Conservation (phyloP, 192 early-diverging fungal genomes). For the Spizellomyces punctatus region DNA sequence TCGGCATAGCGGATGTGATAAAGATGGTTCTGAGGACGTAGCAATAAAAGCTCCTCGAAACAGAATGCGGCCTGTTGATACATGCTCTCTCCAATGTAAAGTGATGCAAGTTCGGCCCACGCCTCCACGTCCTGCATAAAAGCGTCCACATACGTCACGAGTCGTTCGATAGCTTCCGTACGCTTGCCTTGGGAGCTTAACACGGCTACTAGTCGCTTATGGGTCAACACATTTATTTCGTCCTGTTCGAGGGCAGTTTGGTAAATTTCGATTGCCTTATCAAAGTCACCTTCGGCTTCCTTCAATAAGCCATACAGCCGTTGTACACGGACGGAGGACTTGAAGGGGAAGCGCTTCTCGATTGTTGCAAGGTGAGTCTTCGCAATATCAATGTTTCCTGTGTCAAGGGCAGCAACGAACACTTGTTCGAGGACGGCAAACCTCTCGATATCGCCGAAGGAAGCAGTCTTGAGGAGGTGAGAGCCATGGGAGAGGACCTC, state of each 20-base stretch:
- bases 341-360: slow-evolving; percentile 58
- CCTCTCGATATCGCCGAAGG: slow-evolving; percentile 28
- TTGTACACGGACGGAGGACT: slow-evolving; percentile 37
- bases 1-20: slow-evolving; percentile 90
- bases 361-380: slow-evolving; percentile 63
- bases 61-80: slow-evolving; percentile 88
- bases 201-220: slow-evolving; percentile 76
- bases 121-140: slow-evolving; percentile 87
- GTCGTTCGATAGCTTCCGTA: slow-evolving; percentile 68
- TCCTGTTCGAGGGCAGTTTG: slow-evolving; percentile 73
- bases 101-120: slow-evolving; percentile 79
- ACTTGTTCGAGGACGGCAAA: slow-evolving; percentile 78
- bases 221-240: slow-evolving; percentile 71
- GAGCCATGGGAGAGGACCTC: slow-evolving; percentile 24
- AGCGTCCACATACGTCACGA: slow-evolving; percentile 79
- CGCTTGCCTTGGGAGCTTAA: slow-evolving; percentile 67
- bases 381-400: slow-evolving; percentile 69
- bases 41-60: slow-evolving; percentile 87
- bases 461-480: slow-evolving; percentile 14
- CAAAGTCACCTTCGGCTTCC: slow-evolving; percentile 75
- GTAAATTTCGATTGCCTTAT: slow-evolving; percentile 73
- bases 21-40: slow-evolving; percentile 84
- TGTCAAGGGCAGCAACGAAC: slow-evolving; percentile 77
- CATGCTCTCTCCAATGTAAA: slow-evolving; percentile 73
- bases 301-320: slow-evolving; percentile 75